Conservation (phyloP, 2,329 filamentous ascomycete genomes). For the Biscogniauxia marginata region DNA sequence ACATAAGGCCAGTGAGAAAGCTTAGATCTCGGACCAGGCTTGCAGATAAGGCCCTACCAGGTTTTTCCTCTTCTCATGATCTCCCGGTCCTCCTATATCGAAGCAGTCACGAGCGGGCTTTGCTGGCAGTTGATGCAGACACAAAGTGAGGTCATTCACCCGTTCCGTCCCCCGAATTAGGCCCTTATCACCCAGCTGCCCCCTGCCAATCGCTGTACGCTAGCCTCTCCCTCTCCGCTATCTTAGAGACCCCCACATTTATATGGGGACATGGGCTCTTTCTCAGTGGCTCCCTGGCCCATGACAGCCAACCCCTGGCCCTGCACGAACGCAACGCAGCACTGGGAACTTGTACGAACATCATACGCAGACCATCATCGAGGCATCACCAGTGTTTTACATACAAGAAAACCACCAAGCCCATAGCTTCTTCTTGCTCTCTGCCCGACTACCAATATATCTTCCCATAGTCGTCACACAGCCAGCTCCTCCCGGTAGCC, state of each 20-base stretch:
- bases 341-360: neutral
- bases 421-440: too few species aligned
- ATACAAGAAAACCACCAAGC: neutral
- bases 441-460: too few species aligned
- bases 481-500: too few species aligned
- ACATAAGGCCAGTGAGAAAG: too few species aligned
- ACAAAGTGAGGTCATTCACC: neutral
- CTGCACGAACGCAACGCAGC: neutral
- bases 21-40: too few species aligned
- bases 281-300: neutral
- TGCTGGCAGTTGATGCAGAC: neutral
- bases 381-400: neutral
- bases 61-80: too few species aligned
- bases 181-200: neutral
- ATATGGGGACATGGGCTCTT: neutral
- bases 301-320: neutral
- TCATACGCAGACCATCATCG: neutral
- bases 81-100: neutral
- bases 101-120: neutral
- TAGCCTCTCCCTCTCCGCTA: neutral
- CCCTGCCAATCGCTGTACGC: neutral
- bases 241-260: neutral
- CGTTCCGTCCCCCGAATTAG: neutral
- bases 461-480: too few species aligned
- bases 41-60: too few species aligned